Evolutionary conservation across 192 early-diverging fungal genomes (phyloP).

Genomic region (Piromyces finnis): DNA sequence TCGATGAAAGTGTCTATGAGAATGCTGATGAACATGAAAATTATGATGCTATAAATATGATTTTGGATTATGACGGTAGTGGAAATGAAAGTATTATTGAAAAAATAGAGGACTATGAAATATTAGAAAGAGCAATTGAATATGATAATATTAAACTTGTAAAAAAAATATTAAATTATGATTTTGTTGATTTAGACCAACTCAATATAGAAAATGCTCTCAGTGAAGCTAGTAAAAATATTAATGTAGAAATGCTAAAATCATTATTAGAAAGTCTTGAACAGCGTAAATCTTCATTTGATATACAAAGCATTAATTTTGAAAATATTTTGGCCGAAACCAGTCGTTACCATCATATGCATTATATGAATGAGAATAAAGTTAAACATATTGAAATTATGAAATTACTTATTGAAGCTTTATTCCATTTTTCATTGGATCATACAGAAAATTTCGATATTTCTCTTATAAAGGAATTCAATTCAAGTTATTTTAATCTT

Average conservation of each 20-base stretch:
- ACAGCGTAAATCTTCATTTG: too few species aligned
- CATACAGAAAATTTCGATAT: not conserved
- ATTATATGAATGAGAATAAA: not conserved
- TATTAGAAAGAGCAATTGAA: not conserved
- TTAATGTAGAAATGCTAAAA: not conserved
- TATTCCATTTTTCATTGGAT: not conserved
- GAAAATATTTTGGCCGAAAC: not conserved
- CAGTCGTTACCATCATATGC: not conserved
- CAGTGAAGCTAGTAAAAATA: not conserved
- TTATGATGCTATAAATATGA: not conserved
- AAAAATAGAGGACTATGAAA: not conserved
- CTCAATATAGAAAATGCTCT: not conserved
- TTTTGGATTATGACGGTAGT: not conserved
- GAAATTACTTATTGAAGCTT: not conserved
- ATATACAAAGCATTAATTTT: not conserved
- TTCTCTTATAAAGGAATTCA: not conserved
- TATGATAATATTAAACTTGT: not conserved
- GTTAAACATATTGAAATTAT: not conserved
- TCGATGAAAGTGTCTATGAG: not conserved
- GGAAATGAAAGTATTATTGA: not conserved
- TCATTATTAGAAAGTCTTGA: not conserved
- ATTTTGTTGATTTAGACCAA: not conserved
- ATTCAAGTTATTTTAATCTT: not conserved
- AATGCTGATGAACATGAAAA: not conserved
- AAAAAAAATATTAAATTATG: not conserved